Conservation (phyloP, 345 rosid genomes). For the Moricandia arvensis region DNA sequence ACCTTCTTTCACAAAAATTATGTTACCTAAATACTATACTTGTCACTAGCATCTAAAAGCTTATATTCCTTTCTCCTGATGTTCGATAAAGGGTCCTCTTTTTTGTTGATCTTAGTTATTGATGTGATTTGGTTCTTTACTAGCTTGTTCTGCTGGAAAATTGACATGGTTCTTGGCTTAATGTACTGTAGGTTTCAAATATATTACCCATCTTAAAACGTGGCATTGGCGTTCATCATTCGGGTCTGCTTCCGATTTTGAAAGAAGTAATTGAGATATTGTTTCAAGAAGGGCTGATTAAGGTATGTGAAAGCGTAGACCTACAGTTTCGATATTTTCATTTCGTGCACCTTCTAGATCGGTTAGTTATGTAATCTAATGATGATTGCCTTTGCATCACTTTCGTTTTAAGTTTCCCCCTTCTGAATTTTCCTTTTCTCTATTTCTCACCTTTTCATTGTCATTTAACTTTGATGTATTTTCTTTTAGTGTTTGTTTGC, state of each 20-base stretch:
- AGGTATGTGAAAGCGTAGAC: slow-evolving; percentile 47
- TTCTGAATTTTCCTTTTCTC: background rate
- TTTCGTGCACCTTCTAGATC: background rate
- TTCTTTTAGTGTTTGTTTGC: slow-evolving; percentile 88
- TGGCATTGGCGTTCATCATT: slow-evolving; percentile 98
- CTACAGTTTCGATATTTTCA: slow-evolving; percentile 14
- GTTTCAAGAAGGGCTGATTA: slow-evolving; percentile 96
- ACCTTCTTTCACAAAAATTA: background rate
- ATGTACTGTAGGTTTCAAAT: slow-evolving; percentile 67
- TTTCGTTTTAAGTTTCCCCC: background rate
- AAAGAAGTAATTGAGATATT: slow-evolving; percentile 98
- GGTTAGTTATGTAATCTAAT: background rate
- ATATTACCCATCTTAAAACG: slow-evolving; percentile 95
- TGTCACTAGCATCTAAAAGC: background rate
- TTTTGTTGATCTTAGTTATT: slow-evolving; percentile 4
- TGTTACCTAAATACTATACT: background rate
- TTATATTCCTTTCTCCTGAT: slow-evolving; percentile 1
- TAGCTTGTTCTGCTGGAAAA: background rate
- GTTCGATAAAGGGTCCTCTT: background rate
- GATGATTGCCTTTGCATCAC: slow-evolving; percentile 10
- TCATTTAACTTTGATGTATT: slow-evolving; percentile 32
- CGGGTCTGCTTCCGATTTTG: slow-evolving; percentile 96
- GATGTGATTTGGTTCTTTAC: slow-evolving; percentile 2
- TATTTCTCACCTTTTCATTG: too few relatives aligned
- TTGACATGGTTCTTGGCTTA: slow-evolving; percentile 26